phyloP scores from a whole-genome alignment of 1,284 basidiomycete genomes.

The Gomphus bonarii region DNA sequence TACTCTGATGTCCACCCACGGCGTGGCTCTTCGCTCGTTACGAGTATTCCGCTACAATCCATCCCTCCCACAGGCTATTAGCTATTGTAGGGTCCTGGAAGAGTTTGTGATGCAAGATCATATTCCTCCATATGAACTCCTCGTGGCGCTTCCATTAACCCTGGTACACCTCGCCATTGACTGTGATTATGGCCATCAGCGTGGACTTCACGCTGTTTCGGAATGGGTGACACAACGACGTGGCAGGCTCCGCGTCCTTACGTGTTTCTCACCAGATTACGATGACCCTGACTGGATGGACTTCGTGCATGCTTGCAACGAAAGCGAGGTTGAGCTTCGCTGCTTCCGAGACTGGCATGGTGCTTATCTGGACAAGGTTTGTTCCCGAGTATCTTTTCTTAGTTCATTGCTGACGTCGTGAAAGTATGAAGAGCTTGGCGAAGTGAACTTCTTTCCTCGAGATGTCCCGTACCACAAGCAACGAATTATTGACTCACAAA shows the following conservation, averaged over 20 bases:
- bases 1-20: not conserved
- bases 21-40: not conserved
- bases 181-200: not conserved
- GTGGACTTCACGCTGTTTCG: not conserved
- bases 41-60: conserved; percentile 5
- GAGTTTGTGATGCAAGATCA: conserved; percentile 3
- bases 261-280: not conserved
- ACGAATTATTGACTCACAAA: not conserved
- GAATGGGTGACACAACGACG: not conserved
- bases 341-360: conserved; percentile 3
- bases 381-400: not conserved
- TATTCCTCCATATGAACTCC: not conserved
- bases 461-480: not conserved
- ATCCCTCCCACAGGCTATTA: not conserved
- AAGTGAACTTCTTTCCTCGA: not conserved
- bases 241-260: not conserved
- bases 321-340: not conserved
- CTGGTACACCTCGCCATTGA: not conserved
- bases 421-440: not conserved
- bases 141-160: not conserved
- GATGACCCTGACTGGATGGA: not conserved
- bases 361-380: not conserved
- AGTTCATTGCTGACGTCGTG: not conserved
- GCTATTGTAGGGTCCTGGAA: not conserved
- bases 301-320: not conserved